Percentiles rank a stretch among this genome's conserved stretches.
These are phyloP conservation scores for Cladobotryum protrusum DNA, from an alignment of 2,329 filamentous ascomycete genomes.

Conservation along the genomic window DNA sequence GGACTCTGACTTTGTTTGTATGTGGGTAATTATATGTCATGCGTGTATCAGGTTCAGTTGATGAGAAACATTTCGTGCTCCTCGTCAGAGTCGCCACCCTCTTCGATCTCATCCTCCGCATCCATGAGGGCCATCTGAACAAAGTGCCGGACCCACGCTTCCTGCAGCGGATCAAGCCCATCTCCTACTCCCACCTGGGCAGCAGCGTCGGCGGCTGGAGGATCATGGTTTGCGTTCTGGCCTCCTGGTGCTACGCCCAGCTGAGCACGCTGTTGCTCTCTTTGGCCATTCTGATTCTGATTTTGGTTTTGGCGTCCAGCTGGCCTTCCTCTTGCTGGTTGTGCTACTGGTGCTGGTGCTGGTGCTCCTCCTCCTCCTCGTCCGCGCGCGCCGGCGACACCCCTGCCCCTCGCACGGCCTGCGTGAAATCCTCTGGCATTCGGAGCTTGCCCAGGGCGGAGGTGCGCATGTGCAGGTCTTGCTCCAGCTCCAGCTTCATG, in stretches of 20 bases:
- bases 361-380: slow-evolving; percentile 9
- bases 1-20: too few species aligned
- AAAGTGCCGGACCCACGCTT: slow-evolving; percentile 49
- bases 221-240: neutral
- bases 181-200: slow-evolving; percentile 11
- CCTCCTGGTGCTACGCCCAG: neutral
- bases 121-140: slow-evolving; percentile 49
- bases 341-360: slow-evolving; percentile 7
- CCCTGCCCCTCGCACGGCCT: slow-evolving; percentile 8
- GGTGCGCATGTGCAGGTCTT: neutral
- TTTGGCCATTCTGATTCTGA: neutral
- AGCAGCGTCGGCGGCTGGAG: neutral
- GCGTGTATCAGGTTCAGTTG: slow-evolving; percentile 6
- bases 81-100: slow-evolving; percentile 30
- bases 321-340: slow-evolving; percentile 13
- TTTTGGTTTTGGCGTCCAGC: slow-evolving; percentile 17
- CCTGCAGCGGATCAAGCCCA: slow-evolving; percentile 40
- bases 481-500: slow-evolving; percentile 7
- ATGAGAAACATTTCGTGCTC: slow-evolving; percentile 21
- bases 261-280: neutral
- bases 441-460: slow-evolving; percentile 2
- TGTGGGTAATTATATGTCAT: too few species aligned
- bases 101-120: slow-evolving; percentile 40
- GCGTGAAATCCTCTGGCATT: slow-evolving; percentile 5
- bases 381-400: slow-evolving; percentile 5